phyloP scores from a whole-genome alignment of 352 stramenopile species.

The Poterioochromonas sp. region DNA sequence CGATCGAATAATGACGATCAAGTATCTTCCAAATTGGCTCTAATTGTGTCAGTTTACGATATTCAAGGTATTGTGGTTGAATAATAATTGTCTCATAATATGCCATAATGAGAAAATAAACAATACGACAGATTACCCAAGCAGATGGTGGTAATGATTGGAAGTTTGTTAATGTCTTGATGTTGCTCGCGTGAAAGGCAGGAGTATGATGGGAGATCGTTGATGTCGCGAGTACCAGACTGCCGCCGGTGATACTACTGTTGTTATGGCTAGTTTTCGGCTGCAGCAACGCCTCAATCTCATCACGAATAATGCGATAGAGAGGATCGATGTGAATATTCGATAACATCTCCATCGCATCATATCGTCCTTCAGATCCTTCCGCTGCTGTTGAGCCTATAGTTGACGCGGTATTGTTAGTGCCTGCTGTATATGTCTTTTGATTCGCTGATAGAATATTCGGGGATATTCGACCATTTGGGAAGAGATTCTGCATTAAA shows the following conservation, averaged over 20 bases:
- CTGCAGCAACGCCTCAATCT: neutral
- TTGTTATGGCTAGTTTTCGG: neutral
- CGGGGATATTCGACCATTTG: no score
- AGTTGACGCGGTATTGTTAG: no score
- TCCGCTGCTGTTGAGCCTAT: no score
- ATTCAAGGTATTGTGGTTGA: neutral
- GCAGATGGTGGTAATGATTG: neutral
- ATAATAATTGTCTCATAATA: conserved; percentile 1
- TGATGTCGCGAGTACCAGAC: no score
- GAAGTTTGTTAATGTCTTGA: neutral
- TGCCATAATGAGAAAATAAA: neutral
- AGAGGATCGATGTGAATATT: conserved; percentile 8
- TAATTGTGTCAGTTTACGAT: neutral
- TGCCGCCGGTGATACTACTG: neutral
- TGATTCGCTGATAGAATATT: no score
- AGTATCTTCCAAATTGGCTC: neutral
- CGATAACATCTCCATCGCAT: conserved; percentile 1
- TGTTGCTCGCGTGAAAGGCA: neutral
- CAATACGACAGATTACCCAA: conserved; percentile 19
- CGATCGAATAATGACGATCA: neutral
- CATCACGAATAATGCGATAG: neutral
- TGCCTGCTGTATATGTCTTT: no score
- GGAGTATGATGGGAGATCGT: neutral
- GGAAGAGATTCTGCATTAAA: no score
- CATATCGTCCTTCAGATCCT: no score